Conservation (phyloP, 2,329 filamentous ascomycete species). For the Albophoma yamanashiensis region DNA sequence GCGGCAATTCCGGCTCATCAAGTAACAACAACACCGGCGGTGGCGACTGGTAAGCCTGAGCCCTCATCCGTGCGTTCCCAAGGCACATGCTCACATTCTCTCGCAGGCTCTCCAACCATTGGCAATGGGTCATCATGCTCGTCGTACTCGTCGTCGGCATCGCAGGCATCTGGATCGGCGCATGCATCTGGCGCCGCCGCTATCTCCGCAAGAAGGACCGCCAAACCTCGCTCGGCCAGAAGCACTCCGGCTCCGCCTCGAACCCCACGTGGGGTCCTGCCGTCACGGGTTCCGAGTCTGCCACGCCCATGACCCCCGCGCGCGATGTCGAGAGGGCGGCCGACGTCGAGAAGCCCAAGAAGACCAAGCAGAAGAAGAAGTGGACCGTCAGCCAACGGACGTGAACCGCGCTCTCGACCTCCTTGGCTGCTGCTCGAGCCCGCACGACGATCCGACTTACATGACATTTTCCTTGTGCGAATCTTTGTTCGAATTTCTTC, state of each 20-base stretch:
- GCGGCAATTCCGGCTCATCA: neutral
- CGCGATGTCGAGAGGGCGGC: conserved; percentile 5
- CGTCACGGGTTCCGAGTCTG: conserved; percentile 11
- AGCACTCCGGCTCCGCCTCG: conserved; percentile 25
- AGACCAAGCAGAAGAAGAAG: conserved; percentile 32
- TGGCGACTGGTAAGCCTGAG: conserved; percentile 34
- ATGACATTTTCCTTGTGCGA: neutral
- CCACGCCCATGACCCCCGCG: conserved; percentile 9
- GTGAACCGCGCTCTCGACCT: conserved; percentile 12
- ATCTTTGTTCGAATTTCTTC: neutral
- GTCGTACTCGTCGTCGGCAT: conserved; percentile 64
- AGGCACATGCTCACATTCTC: neutral
- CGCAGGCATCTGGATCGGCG: conserved; percentile 52
- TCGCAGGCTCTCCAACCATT: conserved; percentile 56
- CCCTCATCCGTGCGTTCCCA: neutral
- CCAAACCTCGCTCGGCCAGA: conserved; percentile 24
- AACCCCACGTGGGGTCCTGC: conserved; percentile 25
- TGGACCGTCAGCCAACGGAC: conserved; percentile 34
- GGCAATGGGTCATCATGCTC: conserved; percentile 74
- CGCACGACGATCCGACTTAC: neutral
- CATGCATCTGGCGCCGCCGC: conserved; percentile 61
- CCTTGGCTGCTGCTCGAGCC: neutral
- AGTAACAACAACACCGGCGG: conserved; percentile 14
- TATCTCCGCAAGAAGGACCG: conserved; percentile 61
- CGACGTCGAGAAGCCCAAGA: conserved; percentile 6